Base-by-base conservation (phyloP, 2,329 filamentous ascomycete species). In the Hawksworthiomyces lignivorus region DNA sequence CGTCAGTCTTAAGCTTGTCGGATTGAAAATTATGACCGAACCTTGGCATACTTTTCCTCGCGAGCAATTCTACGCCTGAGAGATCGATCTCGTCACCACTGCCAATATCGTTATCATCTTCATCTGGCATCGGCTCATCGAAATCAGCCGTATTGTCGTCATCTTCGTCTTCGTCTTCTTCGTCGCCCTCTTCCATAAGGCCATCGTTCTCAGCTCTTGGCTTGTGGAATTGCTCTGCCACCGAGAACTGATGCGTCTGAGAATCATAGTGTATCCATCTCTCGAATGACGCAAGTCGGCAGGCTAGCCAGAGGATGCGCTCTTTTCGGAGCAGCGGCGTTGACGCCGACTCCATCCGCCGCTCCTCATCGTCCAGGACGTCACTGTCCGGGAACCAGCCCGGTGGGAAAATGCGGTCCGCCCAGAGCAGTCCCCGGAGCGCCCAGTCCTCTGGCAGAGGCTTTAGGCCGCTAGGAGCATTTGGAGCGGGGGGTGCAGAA, bases 381-480 rank as follows among this genome's bases (percentile, higher is more conserved):
- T 71, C 68, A 8, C 69, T 67, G 0, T 56, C 24, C 3, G 9
- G n/a, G 10, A 85, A 85, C 74, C 75, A 84, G 1, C 67, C 61
- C 0, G 58, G 43, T 0, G 80, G 78, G 40, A 75, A 80, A 43
- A 81, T 81, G 10, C 66, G 64, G 3, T 77, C 67, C 0, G 70
- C 64, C 64, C 77, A 85, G 2, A 78, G 56, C 2, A 84, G 62
- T 0, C 83, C 83, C 1, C 80, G 68, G 42, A 86, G 69, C 0
- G 74, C 68, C 49, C 77, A 85, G 46, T 88, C 84, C 36, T 87
- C 84, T 0, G 81, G 80, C 0, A 87, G 56, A 0, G 82, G 81
- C 1, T 70, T 64, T 2, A 66, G 67, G 2, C 61, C 59, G 22
- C n/a, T n/a, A n/a, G n/a, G n/a, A n/a, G n/a, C n/a, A 65, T 59